Conservation (phyloP, 2,329 filamentous ascomycete species). For the Pezicula rhizophila region DNA sequence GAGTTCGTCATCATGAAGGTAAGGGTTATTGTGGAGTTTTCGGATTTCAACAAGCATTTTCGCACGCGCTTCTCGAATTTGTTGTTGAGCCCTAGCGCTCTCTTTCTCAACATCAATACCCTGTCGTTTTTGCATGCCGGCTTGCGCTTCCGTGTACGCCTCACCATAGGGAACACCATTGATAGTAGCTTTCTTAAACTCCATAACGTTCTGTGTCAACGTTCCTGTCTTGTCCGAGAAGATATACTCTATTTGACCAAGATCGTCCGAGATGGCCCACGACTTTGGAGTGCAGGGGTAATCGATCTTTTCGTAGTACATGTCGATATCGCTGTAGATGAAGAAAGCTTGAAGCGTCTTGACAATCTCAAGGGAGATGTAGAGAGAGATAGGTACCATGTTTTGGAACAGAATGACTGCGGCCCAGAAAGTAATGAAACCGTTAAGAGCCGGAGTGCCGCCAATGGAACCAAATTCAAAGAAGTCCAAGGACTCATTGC, state of each 20-base stretch:
- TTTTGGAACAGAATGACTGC: slow-evolving; percentile 95
- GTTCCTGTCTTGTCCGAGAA: slow-evolving; percentile 95
- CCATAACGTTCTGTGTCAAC: slow-evolving; percentile 90
- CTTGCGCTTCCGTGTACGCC: slow-evolving; percentile 94
- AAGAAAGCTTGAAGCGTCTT: slow-evolving; percentile 90
- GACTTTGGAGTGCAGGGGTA: slow-evolving; percentile 95
- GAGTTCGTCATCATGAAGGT: slow-evolving; percentile 79
- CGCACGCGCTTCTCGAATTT: slow-evolving; percentile 73
- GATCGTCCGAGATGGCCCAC: slow-evolving; percentile 98
- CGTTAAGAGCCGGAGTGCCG: slow-evolving; percentile 67
- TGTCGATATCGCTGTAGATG: slow-evolving; percentile 91
- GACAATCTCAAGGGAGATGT: slow-evolving; percentile 95
- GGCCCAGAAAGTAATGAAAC: slow-evolving; percentile 96
- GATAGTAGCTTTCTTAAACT: slow-evolving; percentile 97
- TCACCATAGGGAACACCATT: slow-evolving; percentile 96
- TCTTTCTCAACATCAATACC: slow-evolving; percentile 84
- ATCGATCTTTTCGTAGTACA: slow-evolving; percentile 95
- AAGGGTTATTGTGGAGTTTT: slow-evolving; percentile 79
- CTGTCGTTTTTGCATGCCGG: slow-evolving; percentile 88
- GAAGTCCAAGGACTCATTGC: slow-evolving; percentile 66
- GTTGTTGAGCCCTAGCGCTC: slow-evolving; percentile 60
- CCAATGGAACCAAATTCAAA: slow-evolving; percentile 87
- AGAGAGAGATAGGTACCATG: slow-evolving; percentile 95
- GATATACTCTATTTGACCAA: slow-evolving; percentile 98
- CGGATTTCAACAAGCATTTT: slow-evolving; percentile 69